Evolutionary conservation across 2,329 filamentous ascomycete species (phyloP), one percentile per base, ranked within the genome.

Genomic region (Epichloe typhina): DNA sequence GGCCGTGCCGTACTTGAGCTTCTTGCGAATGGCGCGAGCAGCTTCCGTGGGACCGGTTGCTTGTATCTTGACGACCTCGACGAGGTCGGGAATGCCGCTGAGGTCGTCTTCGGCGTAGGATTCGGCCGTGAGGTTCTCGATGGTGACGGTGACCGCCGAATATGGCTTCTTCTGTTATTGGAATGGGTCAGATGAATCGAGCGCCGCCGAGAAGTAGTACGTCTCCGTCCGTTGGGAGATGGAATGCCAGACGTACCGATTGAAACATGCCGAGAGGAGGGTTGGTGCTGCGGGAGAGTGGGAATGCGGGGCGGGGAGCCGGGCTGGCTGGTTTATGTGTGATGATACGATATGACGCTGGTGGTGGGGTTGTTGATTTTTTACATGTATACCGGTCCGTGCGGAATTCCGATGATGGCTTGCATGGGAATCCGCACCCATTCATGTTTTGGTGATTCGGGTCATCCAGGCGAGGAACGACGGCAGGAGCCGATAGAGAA

Each of bases 1-100:
- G n/a, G 87, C 76, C 61, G 82, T 95, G 59, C 93, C 93, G 68
- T 98, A 97, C 72, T 98, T 98, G 76, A 98, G 80, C 73, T 97
- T 97, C 79, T 98, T 98, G 54, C 93, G 82, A 59, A 98, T 79
- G 46, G 93, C 90, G 62, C 93, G 82, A 50, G 91, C 88, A 53
- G 90, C 90, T 72, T 98, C 93, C 12, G 81, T 79, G 2, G 93
- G 88, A 0, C 93, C 93, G 6, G 86, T 86, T 26, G 79, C 76
- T 68, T 98, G 93, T 53, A 98, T 81, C 57, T 86, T 85, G 64
- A 98, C 87, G 51, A 93, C 88, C 67, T 98, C 93, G 56, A 97
- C 87, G 23, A 98, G 80, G 61, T 97, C 90, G 40, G 91, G 87
- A 56, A 98, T 88, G 23, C 91, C 93, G 60, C 87, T 85, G 38